phyloP scores from a whole-genome alignment of 2,329 filamentous ascomycete genomes.

The Colletotrichum caudatum region DNA sequence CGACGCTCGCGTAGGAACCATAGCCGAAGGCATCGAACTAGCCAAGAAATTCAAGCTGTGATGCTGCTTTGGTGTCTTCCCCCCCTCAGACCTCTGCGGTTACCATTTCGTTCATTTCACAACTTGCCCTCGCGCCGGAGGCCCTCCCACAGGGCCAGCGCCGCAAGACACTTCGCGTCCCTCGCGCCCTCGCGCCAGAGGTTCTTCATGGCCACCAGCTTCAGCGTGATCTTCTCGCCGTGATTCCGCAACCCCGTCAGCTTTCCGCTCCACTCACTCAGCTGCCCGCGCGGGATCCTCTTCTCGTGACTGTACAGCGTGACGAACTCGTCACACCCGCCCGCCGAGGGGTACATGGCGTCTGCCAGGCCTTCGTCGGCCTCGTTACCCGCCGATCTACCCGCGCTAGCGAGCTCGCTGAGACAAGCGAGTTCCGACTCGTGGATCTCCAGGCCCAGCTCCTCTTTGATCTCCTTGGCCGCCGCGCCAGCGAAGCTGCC shows the following conservation, averaged over 20 bases:
- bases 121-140: slow-evolving; percentile 61
- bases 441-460: slow-evolving; percentile 66
- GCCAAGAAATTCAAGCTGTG: slow-evolving; percentile 68
- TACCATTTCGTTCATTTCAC: slow-evolving; percentile 39
- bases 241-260: slow-evolving; percentile 68
- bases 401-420: slow-evolving; percentile 60
- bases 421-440: slow-evolving; percentile 62
- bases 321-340: slow-evolving; percentile 71
- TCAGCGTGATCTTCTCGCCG: slow-evolving; percentile 73
- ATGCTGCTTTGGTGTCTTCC: not conserved
- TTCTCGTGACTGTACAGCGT: slow-evolving; percentile 69
- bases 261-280: slow-evolving; percentile 67
- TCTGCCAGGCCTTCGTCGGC: slow-evolving; percentile 54
- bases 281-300: slow-evolving; percentile 60
- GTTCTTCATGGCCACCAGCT: slow-evolving; percentile 67
- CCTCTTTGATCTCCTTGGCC: slow-evolving; percentile 71
- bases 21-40: slow-evolving; percentile 83
- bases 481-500: slow-evolving; percentile 68
- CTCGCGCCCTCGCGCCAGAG: slow-evolving; percentile 69
- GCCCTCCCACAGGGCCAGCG: slow-evolving; percentile 70
- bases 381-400: slow-evolving; percentile 43
- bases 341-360: slow-evolving; percentile 69
- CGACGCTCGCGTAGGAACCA: slow-evolving; percentile 80
- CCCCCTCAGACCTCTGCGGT: not conserved
- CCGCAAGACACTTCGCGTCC: slow-evolving; percentile 71